These are phyloP conservation scores for Stenogyne calaminthoides DNA, from an alignment of 305 asterid species.

Conservation along the genomic window DNA sequence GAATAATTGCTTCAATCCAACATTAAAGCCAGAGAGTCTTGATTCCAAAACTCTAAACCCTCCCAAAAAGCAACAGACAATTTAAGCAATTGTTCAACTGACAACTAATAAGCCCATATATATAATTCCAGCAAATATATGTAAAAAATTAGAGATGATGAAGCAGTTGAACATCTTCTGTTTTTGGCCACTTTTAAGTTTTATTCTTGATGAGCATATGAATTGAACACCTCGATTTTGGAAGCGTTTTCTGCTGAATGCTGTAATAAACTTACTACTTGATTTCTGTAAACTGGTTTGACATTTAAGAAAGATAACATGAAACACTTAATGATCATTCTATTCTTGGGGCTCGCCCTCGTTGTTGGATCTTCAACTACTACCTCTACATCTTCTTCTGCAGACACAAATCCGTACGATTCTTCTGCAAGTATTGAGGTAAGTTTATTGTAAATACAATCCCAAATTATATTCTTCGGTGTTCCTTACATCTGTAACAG, in stretches of 20 bases:
- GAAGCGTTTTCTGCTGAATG: background rate
- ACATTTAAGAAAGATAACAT: conserved; percentile 13
- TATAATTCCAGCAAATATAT: conserved; percentile 19
- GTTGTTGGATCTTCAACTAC: conserved; percentile 28
- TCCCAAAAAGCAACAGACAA: conserved; percentile 29
- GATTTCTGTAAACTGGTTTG: background rate
- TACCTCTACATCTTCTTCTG: conserved; percentile 27
- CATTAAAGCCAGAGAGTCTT: conserved; percentile 22
- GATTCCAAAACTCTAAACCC: conserved; percentile 24
- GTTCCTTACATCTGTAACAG: conserved; percentile 26
- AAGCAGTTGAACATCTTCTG: conserved; percentile 28
- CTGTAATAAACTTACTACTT: background rate
- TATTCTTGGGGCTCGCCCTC: conserved; percentile 28
- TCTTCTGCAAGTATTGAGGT: conserved; percentile 46
- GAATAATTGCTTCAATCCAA: conserved; percentile 24
- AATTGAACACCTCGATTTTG: background rate
- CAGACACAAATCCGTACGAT: conserved; percentile 36
- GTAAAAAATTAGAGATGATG: conserved; percentile 9
- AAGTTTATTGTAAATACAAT: background rate
- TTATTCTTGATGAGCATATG: background rate
- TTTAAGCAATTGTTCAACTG: conserved; percentile 18
- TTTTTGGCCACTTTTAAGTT: conserved; percentile 12
- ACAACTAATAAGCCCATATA: background rate
- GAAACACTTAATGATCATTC: conserved; percentile 21
- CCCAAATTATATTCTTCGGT: background rate